Evolutionary conservation across 2,329 filamentous ascomycete genomes (phyloP).

Genomic region (Colletotrichum siamense): DNA sequence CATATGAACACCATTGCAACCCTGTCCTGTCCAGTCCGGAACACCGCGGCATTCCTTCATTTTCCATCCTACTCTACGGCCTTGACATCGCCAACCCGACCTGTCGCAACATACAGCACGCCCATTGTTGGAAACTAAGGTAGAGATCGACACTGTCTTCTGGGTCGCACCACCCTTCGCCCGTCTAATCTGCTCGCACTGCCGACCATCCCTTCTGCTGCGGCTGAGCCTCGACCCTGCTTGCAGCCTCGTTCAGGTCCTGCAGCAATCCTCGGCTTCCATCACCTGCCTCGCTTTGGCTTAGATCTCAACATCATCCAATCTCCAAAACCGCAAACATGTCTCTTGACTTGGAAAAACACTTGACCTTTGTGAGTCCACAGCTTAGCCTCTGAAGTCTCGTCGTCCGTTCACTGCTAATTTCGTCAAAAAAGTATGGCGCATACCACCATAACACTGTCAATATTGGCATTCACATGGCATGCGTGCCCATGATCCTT

Average conservation of each 20-base stretch:
- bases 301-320: conserved; percentile 1
- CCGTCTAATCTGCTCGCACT: not conserved
- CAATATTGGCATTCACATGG: conserved; percentile 81
- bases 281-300: not conserved
- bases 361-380: conserved; percentile 76
- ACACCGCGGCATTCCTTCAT: conserved; percentile 20
- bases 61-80: conserved; percentile 15
- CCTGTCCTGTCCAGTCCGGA: conserved; percentile 21
- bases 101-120: not conserved
- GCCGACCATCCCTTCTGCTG: conserved; percentile 4
- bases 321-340: conserved; percentile 40
- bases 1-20: conserved; percentile 24
- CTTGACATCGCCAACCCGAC: conserved; percentile 1
- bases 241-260: conserved; percentile 10
- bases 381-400: not conserved
- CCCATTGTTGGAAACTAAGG: not conserved
- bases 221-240: conserved; percentile 6
- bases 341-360: conserved; percentile 81
- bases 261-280: conserved; percentile 19
- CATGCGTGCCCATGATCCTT: conserved; percentile 79
- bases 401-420: not conserved
- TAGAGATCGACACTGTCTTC: not conserved
- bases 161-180: not conserved
- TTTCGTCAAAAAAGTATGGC: conserved; percentile 67
- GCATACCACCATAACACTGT: conserved; percentile 81